A percentile compares a stretch with the other conserved stretches of the same genome.
phyloP scores from a whole-genome alignment of 371 early-diverging fungal genomes.

The Apophysomyces sp. region DNA sequence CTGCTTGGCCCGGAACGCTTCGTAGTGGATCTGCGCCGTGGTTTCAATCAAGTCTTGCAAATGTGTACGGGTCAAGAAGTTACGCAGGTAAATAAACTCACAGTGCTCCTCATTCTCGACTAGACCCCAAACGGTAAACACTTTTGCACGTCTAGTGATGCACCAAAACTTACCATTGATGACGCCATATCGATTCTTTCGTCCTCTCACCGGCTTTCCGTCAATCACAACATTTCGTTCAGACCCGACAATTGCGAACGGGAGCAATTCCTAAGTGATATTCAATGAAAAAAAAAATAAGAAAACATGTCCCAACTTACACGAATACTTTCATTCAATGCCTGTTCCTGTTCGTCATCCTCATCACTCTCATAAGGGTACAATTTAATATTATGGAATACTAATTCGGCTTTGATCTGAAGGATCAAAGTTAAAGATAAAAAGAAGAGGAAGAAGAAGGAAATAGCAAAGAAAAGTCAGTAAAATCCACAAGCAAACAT shows the following conservation, averaged over 20 bases:
- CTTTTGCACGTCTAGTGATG: not conserved
- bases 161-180: slow-evolving; percentile 54
- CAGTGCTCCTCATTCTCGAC: slow-evolving; percentile 76
- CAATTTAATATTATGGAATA: slow-evolving; percentile 85
- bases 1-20: slow-evolving; percentile 90
- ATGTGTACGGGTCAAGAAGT: slow-evolving; percentile 85
- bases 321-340: slow-evolving; percentile 72
- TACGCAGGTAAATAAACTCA: slow-evolving; percentile 81
- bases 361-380: slow-evolving; percentile 88
- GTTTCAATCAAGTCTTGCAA: slow-evolving; percentile 86
- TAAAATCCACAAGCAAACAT: not conserved
- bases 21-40: slow-evolving; percentile 85
- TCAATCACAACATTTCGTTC: slow-evolving; percentile 82
- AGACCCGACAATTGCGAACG: slow-evolving; percentile 87
- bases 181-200: slow-evolving; percentile 69
- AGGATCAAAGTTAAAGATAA: not conserved
- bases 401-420: slow-evolving; percentile 87
- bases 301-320: slow-evolving; percentile 19
- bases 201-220: slow-evolving; percentile 73
- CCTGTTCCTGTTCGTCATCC: slow-evolving; percentile 78
- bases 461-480: not conserved
- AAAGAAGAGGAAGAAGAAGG: not conserved
- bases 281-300: not conserved
- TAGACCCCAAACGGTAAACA: slow-evolving; percentile 10
- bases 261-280: slow-evolving; percentile 62